phyloP scores from a whole-genome alignment of 2,329 filamentous ascomycete genomes.

The Colletotrichum magnum region DNA sequence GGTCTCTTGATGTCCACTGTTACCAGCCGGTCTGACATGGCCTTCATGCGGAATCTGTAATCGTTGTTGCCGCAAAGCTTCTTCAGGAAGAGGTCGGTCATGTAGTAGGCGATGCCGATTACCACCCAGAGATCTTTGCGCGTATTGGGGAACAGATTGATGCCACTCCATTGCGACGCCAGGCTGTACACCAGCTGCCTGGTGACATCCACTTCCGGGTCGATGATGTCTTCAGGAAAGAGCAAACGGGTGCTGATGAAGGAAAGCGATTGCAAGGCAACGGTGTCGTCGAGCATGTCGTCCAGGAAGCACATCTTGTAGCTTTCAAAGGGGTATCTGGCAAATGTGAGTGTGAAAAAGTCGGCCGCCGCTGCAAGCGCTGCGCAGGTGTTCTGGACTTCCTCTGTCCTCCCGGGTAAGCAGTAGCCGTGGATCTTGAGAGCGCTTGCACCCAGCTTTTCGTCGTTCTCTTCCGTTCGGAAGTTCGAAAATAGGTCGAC shows the following conservation, averaged over 20 bases:
- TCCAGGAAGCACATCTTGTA: slow-evolving; percentile 97
- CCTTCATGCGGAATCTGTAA: slow-evolving; percentile 91
- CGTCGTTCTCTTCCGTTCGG: slow-evolving; percentile 90
- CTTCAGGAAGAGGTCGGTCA: slow-evolving; percentile 94
- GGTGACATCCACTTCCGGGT: slow-evolving; percentile 84
- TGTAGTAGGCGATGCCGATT: slow-evolving; percentile 91
- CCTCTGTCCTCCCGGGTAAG: slow-evolving; percentile 83
- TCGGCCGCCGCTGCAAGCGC: slow-evolving; percentile 91
- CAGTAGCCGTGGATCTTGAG: slow-evolving; percentile 94
- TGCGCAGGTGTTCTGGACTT: slow-evolving; percentile 88
- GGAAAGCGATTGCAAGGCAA: slow-evolving; percentile 85
- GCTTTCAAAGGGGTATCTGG: slow-evolving; percentile 90
- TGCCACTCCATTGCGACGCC: slow-evolving; percentile 93
- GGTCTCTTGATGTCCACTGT: slow-evolving; percentile 86
- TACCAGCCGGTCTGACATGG: slow-evolving; percentile 84
- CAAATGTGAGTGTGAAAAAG: slow-evolving; percentile 89
- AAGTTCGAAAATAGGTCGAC: slow-evolving; percentile 89
- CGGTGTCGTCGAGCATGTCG: slow-evolving; percentile 82
- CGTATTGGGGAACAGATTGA: slow-evolving; percentile 89
- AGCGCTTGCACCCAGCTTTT: slow-evolving; percentile 89
- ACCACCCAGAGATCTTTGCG: slow-evolving; percentile 89
- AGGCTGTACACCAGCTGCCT: slow-evolving; percentile 86
- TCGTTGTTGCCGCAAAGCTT: slow-evolving; percentile 95
- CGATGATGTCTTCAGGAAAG: slow-evolving; percentile 87
- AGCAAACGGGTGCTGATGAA: slow-evolving; percentile 90